Percentiles rank a stretch among this genome's conserved stretches.
phyloP scores from a whole-genome alignment of 208 protist genomes.

The Leishmania braziliensis region DNA sequence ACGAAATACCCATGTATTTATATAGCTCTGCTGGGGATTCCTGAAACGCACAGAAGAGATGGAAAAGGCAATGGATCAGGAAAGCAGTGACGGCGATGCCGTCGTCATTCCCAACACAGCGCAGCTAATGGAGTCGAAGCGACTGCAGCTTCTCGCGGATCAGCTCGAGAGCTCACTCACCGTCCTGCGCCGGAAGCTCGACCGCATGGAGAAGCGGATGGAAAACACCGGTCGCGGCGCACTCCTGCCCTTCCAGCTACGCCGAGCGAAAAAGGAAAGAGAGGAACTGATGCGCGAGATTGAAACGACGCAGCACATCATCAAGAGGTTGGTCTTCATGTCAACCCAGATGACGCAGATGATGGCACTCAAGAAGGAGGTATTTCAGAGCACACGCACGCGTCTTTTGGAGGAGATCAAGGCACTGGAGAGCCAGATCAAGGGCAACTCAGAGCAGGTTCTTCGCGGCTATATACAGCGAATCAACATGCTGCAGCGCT shows the following conservation, averaged over 20 bases:
- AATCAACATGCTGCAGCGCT: slow-evolving; percentile 81
- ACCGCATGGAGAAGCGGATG: slow-evolving; percentile 49
- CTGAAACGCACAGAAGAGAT: neutral
- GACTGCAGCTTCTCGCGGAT: slow-evolving; percentile 52
- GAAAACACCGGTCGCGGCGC: slow-evolving; percentile 25
- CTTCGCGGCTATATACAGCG: slow-evolving; percentile 69
- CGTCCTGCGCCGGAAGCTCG: slow-evolving; percentile 52
- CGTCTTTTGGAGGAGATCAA: slow-evolving; percentile 56
- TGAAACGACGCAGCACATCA: slow-evolving; percentile 46
- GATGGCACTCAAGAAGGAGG: slow-evolving; percentile 32
- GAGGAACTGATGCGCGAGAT: slow-evolving; percentile 65
- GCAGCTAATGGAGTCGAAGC: slow-evolving; percentile 47
- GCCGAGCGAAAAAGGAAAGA: slow-evolving; percentile 54
- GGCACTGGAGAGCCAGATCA: slow-evolving; percentile 33
- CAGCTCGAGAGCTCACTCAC: slow-evolving; percentile 59
- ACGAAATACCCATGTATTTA: neutral
- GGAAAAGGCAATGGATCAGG: neutral
- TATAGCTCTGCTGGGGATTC: neutral
- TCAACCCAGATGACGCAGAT: slow-evolving; percentile 55
- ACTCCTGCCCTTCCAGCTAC: slow-evolving; percentile 62
- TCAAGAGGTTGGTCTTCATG: slow-evolving; percentile 54
- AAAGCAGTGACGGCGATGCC: neutral
- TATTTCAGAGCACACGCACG: slow-evolving; percentile 27
- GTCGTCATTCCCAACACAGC: slow-evolving; percentile 39
- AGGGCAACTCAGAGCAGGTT: slow-evolving; percentile 49